Evolutionary conservation across 164 flowering plant species (phyloP), one percentile per base, ranked within the genome.

Genomic region (Liquidambar formosana): DNA sequence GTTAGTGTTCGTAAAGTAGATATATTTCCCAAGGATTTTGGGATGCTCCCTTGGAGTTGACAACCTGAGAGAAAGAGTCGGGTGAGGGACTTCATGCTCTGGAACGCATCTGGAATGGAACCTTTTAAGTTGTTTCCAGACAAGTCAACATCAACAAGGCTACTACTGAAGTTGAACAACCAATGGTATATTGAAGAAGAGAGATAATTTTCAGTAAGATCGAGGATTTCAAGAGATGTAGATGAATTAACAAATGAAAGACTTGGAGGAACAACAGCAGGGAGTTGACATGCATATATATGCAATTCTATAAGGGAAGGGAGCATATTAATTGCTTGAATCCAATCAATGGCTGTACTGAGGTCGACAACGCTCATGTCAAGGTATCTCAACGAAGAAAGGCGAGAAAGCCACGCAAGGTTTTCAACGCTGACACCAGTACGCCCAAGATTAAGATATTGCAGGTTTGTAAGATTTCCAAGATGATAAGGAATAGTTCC

Each of bases 271-370:
- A 5, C 1, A 18, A n/a, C 14, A 8, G n/a, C 14, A 23, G 41
- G 48, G 10, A 74, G 67, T 5, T 23, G 19, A 61, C 76, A 78
- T 71, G n/a, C n/a, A n/a, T n/a, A n/a, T n/a, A n/a, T n/a, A n/a
- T n/a, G n/a, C n/a, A n/a, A n/a, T n/a, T n/a, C 26, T 16, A 3
- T 0, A 0, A 78, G 26, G 2, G 62, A 65, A 26, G 73, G 76
- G 26, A 78, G 81, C 41, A 25, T 57, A n/a, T 8, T 26, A 0
- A 72, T 33, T 2, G 13, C 15, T 22, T 72, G 69, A 1, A 22
- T 46, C 78, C 73, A 72, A 61, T 66, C 19, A 1, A 14, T 10
- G n/a, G 47, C 58, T 4, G 52, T 9, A 0, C 47, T 5, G 5
- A 75, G 71, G 21, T 73, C 9, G 0, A 51, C 8, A 1, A 0